Conservation (phyloP, 2,329 filamentous ascomycete species). For the Dothiorella sarmentorum region DNA sequence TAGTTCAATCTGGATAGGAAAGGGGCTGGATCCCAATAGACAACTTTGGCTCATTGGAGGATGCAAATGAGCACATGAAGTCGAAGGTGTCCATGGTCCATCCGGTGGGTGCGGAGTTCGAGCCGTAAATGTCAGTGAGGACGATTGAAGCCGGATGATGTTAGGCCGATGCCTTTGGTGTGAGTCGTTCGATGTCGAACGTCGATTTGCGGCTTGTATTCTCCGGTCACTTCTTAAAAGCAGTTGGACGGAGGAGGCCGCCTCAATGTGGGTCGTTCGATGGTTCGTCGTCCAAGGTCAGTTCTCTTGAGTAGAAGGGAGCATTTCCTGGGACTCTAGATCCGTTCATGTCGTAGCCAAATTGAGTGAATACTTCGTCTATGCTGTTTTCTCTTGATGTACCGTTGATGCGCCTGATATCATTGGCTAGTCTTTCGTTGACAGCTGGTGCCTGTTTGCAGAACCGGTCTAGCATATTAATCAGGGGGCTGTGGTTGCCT, state of each 20-base stretch:
- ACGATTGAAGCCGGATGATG: conserved; percentile 24
- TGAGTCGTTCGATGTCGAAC: neutral
- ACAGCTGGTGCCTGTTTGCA: neutral
- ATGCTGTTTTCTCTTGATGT: neutral
- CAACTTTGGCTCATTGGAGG: conserved; percentile 19
- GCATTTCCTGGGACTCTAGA: too few relatives aligned
- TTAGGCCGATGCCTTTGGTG: conserved; percentile 7
- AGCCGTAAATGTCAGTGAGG: conserved; percentile 42
- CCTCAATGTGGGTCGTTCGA: too few relatives aligned
- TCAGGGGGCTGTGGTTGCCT: too few relatives aligned
- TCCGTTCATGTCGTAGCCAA: neutral
- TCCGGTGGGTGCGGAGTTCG: conserved; percentile 45
- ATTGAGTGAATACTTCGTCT: neutral
- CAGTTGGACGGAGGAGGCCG: too few relatives aligned
- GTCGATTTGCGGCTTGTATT: neutral
- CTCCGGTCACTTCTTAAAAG: neutral
- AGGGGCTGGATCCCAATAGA: too few relatives aligned
- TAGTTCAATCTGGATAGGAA: too few relatives aligned
- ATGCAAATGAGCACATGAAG: conserved; percentile 42
- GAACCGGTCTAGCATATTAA: neutral
- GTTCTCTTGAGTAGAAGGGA: too few relatives aligned
- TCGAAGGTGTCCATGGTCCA: conserved; percentile 39
- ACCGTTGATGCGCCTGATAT: neutral
- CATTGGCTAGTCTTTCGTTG: neutral
- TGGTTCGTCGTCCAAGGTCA: too few relatives aligned